A percentile compares a stretch with the other conserved stretches of the same genome.
phyloP scores from a whole-genome alignment of 2,329 filamentous ascomycete genomes.

The Trichoderma sp. region DNA sequence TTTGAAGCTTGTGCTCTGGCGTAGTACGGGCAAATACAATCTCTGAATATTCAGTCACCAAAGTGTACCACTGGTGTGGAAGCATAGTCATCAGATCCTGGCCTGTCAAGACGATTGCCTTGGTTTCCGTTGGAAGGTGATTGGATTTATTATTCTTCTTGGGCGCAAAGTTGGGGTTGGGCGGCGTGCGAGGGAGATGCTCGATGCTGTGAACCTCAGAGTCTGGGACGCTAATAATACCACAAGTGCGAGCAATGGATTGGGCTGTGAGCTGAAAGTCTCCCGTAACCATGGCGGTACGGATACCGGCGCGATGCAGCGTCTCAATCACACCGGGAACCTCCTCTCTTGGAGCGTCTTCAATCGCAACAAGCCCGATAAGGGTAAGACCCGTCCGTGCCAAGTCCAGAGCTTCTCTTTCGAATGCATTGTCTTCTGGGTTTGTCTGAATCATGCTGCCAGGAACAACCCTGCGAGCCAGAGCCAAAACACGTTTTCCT shows the following conservation, averaged over 20 bases:
- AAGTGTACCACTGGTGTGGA: not conserved
- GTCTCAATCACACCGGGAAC: slow-evolving; percentile 69
- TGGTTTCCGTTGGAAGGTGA: not conserved
- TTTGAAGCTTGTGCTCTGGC: slow-evolving; percentile 77
- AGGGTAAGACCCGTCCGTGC: slow-evolving; percentile 65
- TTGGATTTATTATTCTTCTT: not conserved
- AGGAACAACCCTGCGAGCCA: slow-evolving; percentile 39
- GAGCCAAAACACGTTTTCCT: slow-evolving; percentile 57
- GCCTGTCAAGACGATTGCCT: not conserved
- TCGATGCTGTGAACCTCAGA: not conserved
- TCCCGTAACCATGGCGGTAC: slow-evolving; percentile 81
- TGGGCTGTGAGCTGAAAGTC: slow-evolving; percentile 76
- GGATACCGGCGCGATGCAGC: slow-evolving; percentile 69
- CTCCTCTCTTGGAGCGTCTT: slow-evolving; percentile 76
- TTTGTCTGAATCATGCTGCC: slow-evolving; percentile 48
- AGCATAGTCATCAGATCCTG: not conserved
- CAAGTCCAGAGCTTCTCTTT: slow-evolving; percentile 44
- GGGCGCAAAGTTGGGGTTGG: not conserved
- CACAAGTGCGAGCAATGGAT: slow-evolving; percentile 72
- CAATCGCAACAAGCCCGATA: slow-evolving; percentile 75
- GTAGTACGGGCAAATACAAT: slow-evolving; percentile 77
- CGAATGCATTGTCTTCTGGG: slow-evolving; percentile 56
- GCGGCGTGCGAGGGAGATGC: not conserved
- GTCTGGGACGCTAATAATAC: slow-evolving; percentile 50
- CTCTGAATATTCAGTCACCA: slow-evolving; percentile 59